Evolutionary conservation across 495 filamentous ascomycete genomes (phyloP), one percentile per base, ranked within the genome.

Genomic region (Annulohypoxylon bovei): DNA sequence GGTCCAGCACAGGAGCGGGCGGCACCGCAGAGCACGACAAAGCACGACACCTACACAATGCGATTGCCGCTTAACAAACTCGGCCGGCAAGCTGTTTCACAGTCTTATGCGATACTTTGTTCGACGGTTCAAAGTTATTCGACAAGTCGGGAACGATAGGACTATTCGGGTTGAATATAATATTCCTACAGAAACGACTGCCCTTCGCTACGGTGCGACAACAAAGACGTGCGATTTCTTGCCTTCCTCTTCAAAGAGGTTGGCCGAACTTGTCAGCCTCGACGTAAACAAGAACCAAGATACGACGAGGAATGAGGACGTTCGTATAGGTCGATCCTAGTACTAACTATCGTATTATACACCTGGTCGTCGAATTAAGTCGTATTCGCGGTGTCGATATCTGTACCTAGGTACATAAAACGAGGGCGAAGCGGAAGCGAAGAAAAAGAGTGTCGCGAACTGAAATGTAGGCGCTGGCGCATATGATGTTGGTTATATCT

Each of bases 21-120:
- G 27, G 23, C 40, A 47, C 56, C 20, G 42, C 57, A 49, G 20
- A 54, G 23, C 37, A 47, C 62, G 25, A 23, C 46, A 54, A 57
- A 18, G 40, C 42, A 40, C 14, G 37, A 40, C 55, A 65, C 40
- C 11, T 27, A 53, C 49, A 66, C 69, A 42, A 63, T 68, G 50
- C 65, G 65, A 63, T 56, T 63, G 68, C 28, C 62, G 64, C 65
- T 54, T 40, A 68, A 70, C 65, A 68, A 72, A 70, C 73, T 77
- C 68, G 73, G 64, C 73, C 73, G 32, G 73, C 75, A 77, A 77
- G 73, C 60, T 71, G 65, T 72, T 56, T 50, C 53, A 42, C 72
- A 47, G 60, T 67, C 46, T 60, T 42, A 44, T 46, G 40, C 37
- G 64, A 46, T 57, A 37, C 46, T 40, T 40, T 40, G 46, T 55